Percentiles rank a stretch among this genome's conserved stretches.
Evolutionary conservation across 2,329 filamentous ascomycete genomes (phyloP).

Genomic region (Lasiodiplodia gonubiensis): DNA sequence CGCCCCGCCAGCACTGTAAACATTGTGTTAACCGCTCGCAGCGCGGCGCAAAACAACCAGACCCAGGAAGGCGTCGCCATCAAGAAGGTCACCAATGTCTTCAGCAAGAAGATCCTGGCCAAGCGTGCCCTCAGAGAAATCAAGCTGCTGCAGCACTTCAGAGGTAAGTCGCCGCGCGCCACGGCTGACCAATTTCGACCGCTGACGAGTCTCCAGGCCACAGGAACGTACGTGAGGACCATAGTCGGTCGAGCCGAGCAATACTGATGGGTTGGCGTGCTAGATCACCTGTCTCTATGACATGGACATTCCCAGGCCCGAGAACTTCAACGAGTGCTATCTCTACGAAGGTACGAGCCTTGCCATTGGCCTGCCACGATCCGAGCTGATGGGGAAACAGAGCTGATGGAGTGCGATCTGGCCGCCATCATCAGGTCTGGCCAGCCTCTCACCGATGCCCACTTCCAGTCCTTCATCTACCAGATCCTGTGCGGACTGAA

Average conservation of each 20-base stretch:
- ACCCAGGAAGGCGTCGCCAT: conserved; percentile 94
- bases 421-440: conserved; percentile 97
- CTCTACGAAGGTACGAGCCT: conserved; percentile 81
- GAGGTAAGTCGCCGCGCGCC: conserved; percentile 50
- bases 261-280: conserved; percentile 25
- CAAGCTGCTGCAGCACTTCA: conserved; percentile 97
- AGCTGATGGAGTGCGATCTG: conserved; percentile 98
- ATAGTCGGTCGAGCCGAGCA: conserved; percentile 26
- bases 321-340: conserved; percentile 99
- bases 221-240: conserved; percentile 49
- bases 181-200: neutral
- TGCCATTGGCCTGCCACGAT: neutral
- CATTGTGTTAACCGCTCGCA: conserved; percentile 48
- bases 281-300: conserved; percentile 99
- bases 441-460: conserved; percentile 94
- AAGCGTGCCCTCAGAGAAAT: conserved; percentile 98
- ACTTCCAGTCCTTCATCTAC: conserved; percentile 99
- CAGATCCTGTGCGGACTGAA: conserved; percentile 98
- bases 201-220: conserved; percentile 47
- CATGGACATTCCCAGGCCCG: conserved; percentile 97
- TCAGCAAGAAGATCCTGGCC: conserved; percentile 99
- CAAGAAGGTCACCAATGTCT: conserved; percentile 99
- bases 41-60: conserved; percentile 89
- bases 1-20: conserved; percentile 33
- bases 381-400: conserved; percentile 54